Base-by-base conservation (phyloP, 495 filamentous ascomycete species). In the Penicillium coprophilum region DNA sequence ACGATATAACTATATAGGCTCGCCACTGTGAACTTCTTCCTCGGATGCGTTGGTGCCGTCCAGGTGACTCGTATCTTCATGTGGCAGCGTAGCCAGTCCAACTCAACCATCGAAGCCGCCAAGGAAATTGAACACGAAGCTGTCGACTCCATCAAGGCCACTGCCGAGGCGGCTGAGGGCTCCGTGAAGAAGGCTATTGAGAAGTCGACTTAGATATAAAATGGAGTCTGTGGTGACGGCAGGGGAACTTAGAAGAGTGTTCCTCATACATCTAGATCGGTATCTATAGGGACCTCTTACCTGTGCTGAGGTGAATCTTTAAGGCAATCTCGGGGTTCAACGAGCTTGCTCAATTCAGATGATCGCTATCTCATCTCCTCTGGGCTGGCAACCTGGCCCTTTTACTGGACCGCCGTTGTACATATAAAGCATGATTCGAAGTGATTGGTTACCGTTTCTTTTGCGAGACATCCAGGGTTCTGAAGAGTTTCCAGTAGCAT, bases 1-100 rank as follows among this genome's bases (percentile, higher is more conserved):
- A 48, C 48, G 34, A 46, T 4, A 63, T 55, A 12, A 50, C 28
- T 43, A 15, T 9, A 24, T 46, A 94, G 90, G 50, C 84, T 98
- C 57, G 94, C 94, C 47, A 84, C 92, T 17, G 94, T 98, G 62
- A 98, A 97, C 84, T 97, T 97, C 85, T 96, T 97, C 85, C 87
- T 98, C 59, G 91, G 87, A 56, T 78, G 85, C 50, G 92, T 96
- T 56, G 94, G 95, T 60, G 72, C 87, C 46, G 82, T 89, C 52
- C 94, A 98, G 79, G 78, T 91, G 53, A 73, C 74, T 55, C 86
- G 94, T 60, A 96, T 97, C 65, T 59, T 80, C 60, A 49, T 84
- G 67, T 95, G 85, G 69, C 82, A 85, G 61, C 67, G 73, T 59
- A 81, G 76, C 58, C 69, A 85, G 87, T 78, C 79, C 64, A 71